These are phyloP conservation scores for Verticillium isaacii DNA, from an alignment of 2,329 filamentous ascomycete genomes.

Conservation along the genomic window DNA sequence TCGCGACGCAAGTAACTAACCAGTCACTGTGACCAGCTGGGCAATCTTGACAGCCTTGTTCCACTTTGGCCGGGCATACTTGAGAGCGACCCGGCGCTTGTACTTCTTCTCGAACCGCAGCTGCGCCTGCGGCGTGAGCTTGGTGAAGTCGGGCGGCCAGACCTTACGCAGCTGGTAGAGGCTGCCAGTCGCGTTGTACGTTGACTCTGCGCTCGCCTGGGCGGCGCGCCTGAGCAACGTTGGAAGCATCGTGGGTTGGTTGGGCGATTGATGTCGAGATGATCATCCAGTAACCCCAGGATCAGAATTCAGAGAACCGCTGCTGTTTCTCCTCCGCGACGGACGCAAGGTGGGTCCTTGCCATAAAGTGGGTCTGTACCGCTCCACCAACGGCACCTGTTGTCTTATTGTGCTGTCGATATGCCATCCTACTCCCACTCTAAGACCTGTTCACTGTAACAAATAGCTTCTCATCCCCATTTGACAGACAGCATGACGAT, in stretches of 20 bases:
- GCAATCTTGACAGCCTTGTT: constrained; percentile 59
- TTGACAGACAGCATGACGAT: too few species aligned
- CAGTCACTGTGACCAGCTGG: constrained; percentile 55
- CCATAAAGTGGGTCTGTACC: too few species aligned
- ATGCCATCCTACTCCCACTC: too few species aligned
- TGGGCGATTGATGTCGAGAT: background rate
- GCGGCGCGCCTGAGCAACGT: constrained; percentile 23
- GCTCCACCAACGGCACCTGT: too few species aligned
- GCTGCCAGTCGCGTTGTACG: constrained; percentile 41
- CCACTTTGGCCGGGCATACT: constrained; percentile 59
- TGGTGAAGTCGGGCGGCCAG: constrained; percentile 74
- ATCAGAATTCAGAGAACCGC: too few species aligned
- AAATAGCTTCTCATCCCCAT: too few species aligned
- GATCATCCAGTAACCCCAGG: background rate
- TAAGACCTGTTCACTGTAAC: too few species aligned
- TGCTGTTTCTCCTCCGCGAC: too few species aligned
- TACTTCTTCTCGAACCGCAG: constrained; percentile 76
- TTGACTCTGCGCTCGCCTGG: constrained; percentile 15
- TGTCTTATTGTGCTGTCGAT: too few species aligned
- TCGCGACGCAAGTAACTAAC: constrained; percentile 31
- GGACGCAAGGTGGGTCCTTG: too few species aligned
- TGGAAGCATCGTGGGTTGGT: constrained; percentile 24
- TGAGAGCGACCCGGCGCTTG: constrained; percentile 62
- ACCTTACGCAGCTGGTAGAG: constrained; percentile 63
- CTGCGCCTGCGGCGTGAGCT: constrained; percentile 66